Base-by-base conservation (phyloP, 371 early-diverging fungal species). In the Mortierella sp. region DNA sequence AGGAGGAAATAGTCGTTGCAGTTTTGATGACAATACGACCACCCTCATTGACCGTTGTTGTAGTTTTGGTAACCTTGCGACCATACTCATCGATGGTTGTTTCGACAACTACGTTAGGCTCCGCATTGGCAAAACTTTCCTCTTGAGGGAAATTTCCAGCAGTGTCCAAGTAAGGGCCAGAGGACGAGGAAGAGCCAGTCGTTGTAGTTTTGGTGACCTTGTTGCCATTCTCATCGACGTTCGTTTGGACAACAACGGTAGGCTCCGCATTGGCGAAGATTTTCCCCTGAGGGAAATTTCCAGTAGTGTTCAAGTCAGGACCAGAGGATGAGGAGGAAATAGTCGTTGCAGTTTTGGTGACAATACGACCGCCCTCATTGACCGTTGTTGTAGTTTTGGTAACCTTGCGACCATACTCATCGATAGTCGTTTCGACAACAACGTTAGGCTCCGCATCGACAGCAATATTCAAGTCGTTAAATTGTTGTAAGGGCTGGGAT, bases 21-120 rank as follows among this genome's bases (percentile, higher is more conserved):
- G n/a, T n/a, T n/a, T n/a, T n/a, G n/a, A n/a, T n/a, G n/a, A n/a
- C n/a, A n/a, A n/a, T n/a, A n/a, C n/a, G n/a, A n/a, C n/a, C n/a
- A n/a, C n/a, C n/a, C n/a, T n/a, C n/a, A n/a, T n/a, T n/a, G n/a
- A n/a, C n/a, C n/a, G n/a, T n/a, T n/a, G n/a, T n/a, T n/a, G 70
- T 80, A 15, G 80, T 80, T 54, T 80, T 80, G 29, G 74, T 80
- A 5, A 80, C 75, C 61, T 80, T 80, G 51, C 80, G 80, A 15
- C 80, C 80, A 67, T 67, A 35, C 6, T 63, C 75, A 26, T 66
- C 75, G 17, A 70, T 31, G 37, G 64, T 51, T 0, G 80, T 67
- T 55, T 70, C 22, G 53, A 80, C 75, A 42, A 80, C 74, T 5
- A 80, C 75, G 17, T 67, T 70, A 31, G 80, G 80, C 45, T 74